Evolutionary conservation across 1,139 yeast genomes (phyloP).

Genomic region (Magnusiomyces ingens): DNA sequence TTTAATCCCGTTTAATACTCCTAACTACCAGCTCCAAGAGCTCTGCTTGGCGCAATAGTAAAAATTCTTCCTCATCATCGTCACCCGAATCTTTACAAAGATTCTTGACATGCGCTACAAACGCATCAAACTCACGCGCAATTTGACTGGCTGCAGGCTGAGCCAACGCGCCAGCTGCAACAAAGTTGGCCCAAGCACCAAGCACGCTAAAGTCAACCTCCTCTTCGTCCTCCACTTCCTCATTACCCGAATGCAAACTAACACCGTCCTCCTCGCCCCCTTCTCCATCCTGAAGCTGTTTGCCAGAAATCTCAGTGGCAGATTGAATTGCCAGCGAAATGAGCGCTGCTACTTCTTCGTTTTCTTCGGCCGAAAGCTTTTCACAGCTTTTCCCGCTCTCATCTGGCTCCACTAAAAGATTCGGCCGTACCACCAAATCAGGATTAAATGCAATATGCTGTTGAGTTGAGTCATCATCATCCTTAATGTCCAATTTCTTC

Average conservation of each 20-base stretch:
- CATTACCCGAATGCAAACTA: background rate
- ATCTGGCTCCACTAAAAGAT: too few species aligned
- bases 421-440: background rate
- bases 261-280: conserved; percentile 1
- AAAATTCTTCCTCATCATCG: background rate
- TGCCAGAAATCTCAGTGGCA: background rate
- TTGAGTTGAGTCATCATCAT: conserved; percentile 1
- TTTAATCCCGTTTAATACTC: too few species aligned
- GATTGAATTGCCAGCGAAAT: background rate
- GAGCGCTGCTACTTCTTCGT: background rate
- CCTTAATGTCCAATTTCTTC: background rate
- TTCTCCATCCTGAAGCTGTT: background rate
- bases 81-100: background rate
- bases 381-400: too few species aligned
- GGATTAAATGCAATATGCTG: background rate
- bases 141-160: background rate
- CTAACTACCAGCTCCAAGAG: background rate
- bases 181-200: conserved; percentile 13
- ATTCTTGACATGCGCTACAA: background rate
- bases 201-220: conserved; percentile 7
- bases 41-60: background rate
- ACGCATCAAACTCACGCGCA: background rate
- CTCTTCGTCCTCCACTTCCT: background rate
- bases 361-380: background rate
- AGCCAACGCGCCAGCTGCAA: conserved; percentile 6